A percentile compares a stretch with the other conserved stretches of the same genome.
Conservation (phyloP, 768 basidiomycete species). For the Psilocybe sp. region DNA sequence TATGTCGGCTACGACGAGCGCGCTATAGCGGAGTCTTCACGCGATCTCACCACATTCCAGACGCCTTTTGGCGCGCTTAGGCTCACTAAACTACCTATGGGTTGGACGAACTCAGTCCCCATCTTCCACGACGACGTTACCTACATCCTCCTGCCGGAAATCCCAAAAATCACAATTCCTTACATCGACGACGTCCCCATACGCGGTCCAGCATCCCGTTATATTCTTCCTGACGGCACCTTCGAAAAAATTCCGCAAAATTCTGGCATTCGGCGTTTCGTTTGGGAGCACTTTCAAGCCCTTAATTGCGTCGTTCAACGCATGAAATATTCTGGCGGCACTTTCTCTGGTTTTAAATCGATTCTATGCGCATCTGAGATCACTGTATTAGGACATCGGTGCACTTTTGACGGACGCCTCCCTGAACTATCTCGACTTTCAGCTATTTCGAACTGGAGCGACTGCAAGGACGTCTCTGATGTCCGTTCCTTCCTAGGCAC, state of each 20-base stretch:
- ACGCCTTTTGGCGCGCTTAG: slow-evolving; percentile 27
- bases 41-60: slow-evolving; percentile 40
- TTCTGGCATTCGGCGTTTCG: slow-evolving; percentile 25
- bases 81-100: slow-evolving; percentile 33
- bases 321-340: slow-evolving; percentile 34
- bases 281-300: slow-evolving; percentile 34
- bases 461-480: too few relatives aligned
- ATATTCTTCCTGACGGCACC: slow-evolving; percentile 21
- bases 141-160: slow-evolving; percentile 34
- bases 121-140: slow-evolving; percentile 39
- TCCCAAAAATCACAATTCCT: slow-evolving; percentile 28
- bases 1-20: slow-evolving; percentile 36
- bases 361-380: slow-evolving; percentile 17
- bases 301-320: slow-evolving; percentile 28
- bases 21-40: slow-evolving; percentile 20
- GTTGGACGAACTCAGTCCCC: slow-evolving; percentile 19
- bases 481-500: slow-evolving; percentile 27
- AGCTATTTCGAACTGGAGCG: too few relatives aligned
- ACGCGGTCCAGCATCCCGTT: slow-evolving; percentile 28
- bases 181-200: slow-evolving; percentile 40
- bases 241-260: slow-evolving; percentile 36
- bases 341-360: slow-evolving; percentile 37
- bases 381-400: slow-evolving; percentile 34
- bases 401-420: slow-evolving; percentile 27
- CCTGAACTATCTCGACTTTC: slow-evolving; percentile 14